Percentiles rank a stretch among this genome's conserved stretches.
These are phyloP conservation scores for Peronospora belbahrii DNA, from an alignment of 352 stramenopile genomes.

Conservation along the genomic window DNA sequence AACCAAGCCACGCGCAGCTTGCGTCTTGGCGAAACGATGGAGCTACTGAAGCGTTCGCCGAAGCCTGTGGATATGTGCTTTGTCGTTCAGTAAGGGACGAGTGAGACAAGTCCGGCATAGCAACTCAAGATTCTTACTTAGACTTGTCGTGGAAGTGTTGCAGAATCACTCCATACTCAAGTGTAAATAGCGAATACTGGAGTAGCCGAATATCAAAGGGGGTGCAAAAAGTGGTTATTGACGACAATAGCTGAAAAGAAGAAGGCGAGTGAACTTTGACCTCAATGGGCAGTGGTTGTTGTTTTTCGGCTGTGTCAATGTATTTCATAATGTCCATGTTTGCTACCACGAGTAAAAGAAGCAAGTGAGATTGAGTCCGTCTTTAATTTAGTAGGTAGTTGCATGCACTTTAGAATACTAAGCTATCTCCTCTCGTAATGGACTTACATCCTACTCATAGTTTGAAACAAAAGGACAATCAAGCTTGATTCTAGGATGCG, in stretches of 20 bases:
- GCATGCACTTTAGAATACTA: no score
- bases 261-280: background rate
- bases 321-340: no score
- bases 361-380: no score
- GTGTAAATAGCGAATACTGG: constrained; percentile 20
- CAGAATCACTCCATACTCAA: constrained; percentile 11
- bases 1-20: constrained; percentile 50
- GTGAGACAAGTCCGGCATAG: background rate
- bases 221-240: background rate
- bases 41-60: constrained; percentile 62
- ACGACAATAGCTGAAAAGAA: constrained; percentile 4
- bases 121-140: constrained; percentile 1
- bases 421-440: no score
- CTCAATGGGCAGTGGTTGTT: no score
- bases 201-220: constrained; percentile 4
- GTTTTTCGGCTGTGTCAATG: background rate
- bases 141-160: constrained; percentile 1
- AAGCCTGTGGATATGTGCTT: constrained; percentile 81
- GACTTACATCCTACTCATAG: no score
- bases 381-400: no score
- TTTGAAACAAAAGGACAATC: no score
- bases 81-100: constrained; percentile 45
- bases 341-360: no score
- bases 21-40: constrained; percentile 69
- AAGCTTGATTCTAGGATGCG: no score